Conservation (phyloP, 148 eudicot species). For the Agrostemma githago region DNA sequence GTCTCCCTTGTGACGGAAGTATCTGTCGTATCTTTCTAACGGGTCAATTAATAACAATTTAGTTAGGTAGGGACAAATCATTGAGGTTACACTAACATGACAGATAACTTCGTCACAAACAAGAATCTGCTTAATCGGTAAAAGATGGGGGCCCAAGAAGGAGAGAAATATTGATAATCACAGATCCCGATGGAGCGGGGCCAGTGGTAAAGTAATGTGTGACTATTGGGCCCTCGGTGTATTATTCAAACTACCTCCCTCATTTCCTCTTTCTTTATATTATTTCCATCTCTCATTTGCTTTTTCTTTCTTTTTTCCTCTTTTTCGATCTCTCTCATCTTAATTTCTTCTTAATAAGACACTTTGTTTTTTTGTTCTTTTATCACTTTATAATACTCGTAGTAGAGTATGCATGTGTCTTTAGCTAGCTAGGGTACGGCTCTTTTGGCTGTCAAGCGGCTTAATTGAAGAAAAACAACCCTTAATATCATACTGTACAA, state of each 20-base stretch:
- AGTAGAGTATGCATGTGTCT: not conserved
- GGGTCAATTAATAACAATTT: no score
- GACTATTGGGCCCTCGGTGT: not conserved
- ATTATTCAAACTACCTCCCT: not conserved
- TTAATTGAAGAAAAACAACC: no score
- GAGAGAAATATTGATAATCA: not conserved
- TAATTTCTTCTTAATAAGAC: not conserved
- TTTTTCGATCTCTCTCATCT: not conserved
- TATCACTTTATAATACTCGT: no score
- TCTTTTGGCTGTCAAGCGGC: not conserved
- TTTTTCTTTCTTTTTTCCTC: not conserved
- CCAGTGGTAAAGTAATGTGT: not conserved
- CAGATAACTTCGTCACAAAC: no score
- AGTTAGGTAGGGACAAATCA: no score
- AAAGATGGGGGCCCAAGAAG: no score
- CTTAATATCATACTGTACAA: not conserved
- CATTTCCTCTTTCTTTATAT: not conserved
- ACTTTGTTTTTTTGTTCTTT: not conserved
- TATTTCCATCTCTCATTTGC: no score
- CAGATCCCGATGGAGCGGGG: not conserved
- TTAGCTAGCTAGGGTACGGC: not conserved
- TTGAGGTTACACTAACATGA: no score
- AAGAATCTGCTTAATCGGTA: no score
- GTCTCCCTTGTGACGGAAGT: no score
- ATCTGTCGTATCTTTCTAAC: no score